Evolutionary conservation across 2,329 filamentous ascomycete genomes (phyloP).

Genomic region (Chlorencoelia australis): DNA sequence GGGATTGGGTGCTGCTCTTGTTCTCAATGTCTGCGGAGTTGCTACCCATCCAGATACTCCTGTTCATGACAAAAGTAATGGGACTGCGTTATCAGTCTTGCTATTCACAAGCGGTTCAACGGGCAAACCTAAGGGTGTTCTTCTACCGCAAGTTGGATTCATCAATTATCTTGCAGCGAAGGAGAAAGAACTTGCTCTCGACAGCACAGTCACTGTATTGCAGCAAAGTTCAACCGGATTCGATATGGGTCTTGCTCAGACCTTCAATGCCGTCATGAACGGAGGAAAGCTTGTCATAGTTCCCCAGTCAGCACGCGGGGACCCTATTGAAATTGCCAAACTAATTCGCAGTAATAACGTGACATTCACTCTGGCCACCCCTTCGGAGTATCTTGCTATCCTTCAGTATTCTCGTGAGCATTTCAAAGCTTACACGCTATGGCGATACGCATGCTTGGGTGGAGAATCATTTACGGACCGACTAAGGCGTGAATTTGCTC

Average conservation of each 20-base stretch:
- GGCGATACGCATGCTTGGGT: slow-evolving; percentile 18
- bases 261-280: slow-evolving; percentile 11
- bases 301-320: slow-evolving; percentile 5
- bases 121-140: slow-evolving; percentile 33
- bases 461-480: slow-evolving; percentile 21
- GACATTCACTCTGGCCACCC: slow-evolving; percentile 15
- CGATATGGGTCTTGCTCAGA: slow-evolving; percentile 14
- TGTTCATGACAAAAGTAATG: not conserved
- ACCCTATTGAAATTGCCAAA: slow-evolving; percentile 13
- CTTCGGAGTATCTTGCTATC: slow-evolving; percentile 17
- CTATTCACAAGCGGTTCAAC: slow-evolving; percentile 63
- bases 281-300: slow-evolving; percentile 14
- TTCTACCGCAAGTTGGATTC: slow-evolving; percentile 21
- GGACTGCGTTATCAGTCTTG: not conserved
- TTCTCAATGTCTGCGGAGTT: too few species aligned
- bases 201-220: slow-evolving; percentile 9
- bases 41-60: not conserved
- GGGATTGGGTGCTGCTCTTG: too few species aligned
- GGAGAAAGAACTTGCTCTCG: slow-evolving; percentile 6
- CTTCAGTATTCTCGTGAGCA: slow-evolving; percentile 1
- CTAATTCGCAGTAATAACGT: slow-evolving; percentile 12
- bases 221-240: slow-evolving; percentile 17
- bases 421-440: slow-evolving; percentile 2
- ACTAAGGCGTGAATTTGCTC: slow-evolving; percentile 14
- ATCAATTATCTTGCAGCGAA: slow-evolving; percentile 19